Conservation (phyloP, 2,329 filamentous ascomycete species). For the Fusarium algeriense region DNA sequence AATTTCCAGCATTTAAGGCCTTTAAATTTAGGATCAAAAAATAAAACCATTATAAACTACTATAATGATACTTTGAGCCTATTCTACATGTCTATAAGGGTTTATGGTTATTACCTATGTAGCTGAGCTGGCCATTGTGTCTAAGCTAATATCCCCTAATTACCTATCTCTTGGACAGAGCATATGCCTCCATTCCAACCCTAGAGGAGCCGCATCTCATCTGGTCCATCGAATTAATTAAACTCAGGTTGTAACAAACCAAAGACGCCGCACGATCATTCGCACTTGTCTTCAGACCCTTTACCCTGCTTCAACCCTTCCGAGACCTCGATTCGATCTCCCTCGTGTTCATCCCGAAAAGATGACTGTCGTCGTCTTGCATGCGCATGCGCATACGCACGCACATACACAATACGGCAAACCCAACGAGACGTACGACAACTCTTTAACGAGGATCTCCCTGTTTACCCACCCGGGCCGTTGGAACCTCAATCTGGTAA, state of each 20-base stretch:
- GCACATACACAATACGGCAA: slow-evolving; percentile 1
- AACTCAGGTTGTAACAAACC: slow-evolving; percentile 8
- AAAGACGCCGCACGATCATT: slow-evolving; percentile 9
- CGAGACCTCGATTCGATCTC: slow-evolving; percentile 14
- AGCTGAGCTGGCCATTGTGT: background rate
- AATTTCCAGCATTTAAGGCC: slow-evolving; percentile 11
- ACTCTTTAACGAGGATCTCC: slow-evolving; percentile 34
- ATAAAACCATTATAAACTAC: background rate
- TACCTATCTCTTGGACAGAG: background rate
- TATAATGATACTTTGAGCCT: background rate
- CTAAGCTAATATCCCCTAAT: background rate
- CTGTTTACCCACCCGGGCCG: slow-evolving; percentile 41
- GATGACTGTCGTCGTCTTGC: slow-evolving; percentile 18
- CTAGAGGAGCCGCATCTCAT: slow-evolving; percentile 36
- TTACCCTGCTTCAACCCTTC: slow-evolving; percentile 7
- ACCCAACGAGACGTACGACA: slow-evolving; percentile 35
- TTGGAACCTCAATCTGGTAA: slow-evolving; percentile 42
- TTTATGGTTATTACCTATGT: background rate
- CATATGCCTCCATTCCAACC: background rate
- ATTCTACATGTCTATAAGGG: background rate
- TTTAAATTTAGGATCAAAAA: slow-evolving; percentile 25
- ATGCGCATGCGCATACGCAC: slow-evolving; percentile 16
- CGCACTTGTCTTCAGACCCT: slow-evolving; percentile 2
- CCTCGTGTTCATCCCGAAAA: slow-evolving; percentile 33
- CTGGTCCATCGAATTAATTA: slow-evolving; percentile 21